Evolutionary conservation across 805 yeast species (phyloP).

Genomic region (Maudiozyma bulderi): DNA sequence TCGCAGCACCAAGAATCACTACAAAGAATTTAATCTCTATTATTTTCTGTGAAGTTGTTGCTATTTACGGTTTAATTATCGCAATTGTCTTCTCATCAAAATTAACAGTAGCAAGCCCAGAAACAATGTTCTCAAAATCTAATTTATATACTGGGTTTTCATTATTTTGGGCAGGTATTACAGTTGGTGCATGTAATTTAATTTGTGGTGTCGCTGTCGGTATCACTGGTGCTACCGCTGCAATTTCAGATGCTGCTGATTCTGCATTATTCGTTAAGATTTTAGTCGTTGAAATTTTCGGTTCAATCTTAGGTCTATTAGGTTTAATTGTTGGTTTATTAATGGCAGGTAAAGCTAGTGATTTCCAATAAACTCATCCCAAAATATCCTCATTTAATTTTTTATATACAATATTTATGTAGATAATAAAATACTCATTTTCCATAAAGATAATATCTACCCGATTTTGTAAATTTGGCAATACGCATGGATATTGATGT

Average conservation of each 20-base stretch:
- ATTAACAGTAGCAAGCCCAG: conserved; percentile 55
- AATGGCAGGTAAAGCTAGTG: conserved; percentile 93
- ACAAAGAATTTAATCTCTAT: conserved; percentile 93
- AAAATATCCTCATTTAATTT: not conserved
- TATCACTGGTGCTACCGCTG: conserved; percentile 97
- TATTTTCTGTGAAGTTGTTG: conserved; percentile 98
- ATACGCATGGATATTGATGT: too few relatives aligned
- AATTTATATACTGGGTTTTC: conserved; percentile 93
- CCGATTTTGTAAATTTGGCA: too few relatives aligned
- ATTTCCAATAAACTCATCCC: conserved; percentile 44
- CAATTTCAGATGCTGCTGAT: conserved; percentile 95
- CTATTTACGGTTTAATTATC: conserved; percentile 95
- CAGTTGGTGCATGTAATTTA: conserved; percentile 88
- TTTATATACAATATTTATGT: not conserved
- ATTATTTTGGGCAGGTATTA: conserved; percentile 94
- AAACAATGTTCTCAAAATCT: conserved; percentile 58
- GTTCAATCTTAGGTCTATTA: conserved; percentile 88
- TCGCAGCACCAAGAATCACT: conserved; percentile 92
- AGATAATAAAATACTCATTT: too few relatives aligned
- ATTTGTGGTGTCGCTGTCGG: conserved; percentile 98
- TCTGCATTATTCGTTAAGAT: conserved; percentile 90
- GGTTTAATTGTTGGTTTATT: conserved; percentile 94
- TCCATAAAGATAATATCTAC: too few relatives aligned
- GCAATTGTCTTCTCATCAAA: conserved; percentile 94
- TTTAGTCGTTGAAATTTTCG: conserved; percentile 93